Conservation (phyloP, 2,329 filamentous ascomycete species). For the Colletotrichum filicis region DNA sequence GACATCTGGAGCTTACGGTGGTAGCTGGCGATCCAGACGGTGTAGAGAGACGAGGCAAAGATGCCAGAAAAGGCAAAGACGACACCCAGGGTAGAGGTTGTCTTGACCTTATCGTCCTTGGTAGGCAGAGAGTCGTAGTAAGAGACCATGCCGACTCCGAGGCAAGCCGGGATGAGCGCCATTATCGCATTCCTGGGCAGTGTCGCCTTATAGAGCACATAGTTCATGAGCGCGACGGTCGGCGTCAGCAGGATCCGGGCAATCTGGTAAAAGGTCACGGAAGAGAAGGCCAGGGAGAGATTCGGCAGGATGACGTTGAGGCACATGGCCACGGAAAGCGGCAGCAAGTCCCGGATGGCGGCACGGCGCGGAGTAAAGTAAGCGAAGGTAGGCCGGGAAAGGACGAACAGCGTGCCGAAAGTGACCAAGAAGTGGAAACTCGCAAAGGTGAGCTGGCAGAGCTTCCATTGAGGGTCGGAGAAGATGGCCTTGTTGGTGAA, state of each 20-base stretch:
- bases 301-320: constrained; percentile 78
- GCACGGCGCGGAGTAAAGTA: constrained; percentile 69
- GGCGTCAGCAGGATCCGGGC: constrained; percentile 75
- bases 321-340: constrained; percentile 74
- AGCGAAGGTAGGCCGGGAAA: constrained; percentile 67
- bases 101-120: constrained; percentile 59
- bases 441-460: constrained; percentile 73
- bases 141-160: constrained; percentile 73
- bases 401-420: constrained; percentile 69
- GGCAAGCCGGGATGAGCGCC: constrained; percentile 69
- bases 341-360: constrained; percentile 66
- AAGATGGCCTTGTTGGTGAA: constrained; percentile 80
- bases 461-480: constrained; percentile 68
- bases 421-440: constrained; percentile 77
- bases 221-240: constrained; percentile 73
- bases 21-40: constrained; percentile 75
- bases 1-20: constrained; percentile 73
- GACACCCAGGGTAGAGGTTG: constrained; percentile 68
- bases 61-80: constrained; percentile 73
- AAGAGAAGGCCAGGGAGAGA: constrained; percentile 73
- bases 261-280: constrained; percentile 77
- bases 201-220: constrained; percentile 65
- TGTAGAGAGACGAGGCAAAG: constrained; percentile 74
- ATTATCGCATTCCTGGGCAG: constrained; percentile 65
- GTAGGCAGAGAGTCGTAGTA: constrained; percentile 73